Base-by-base conservation (phyloP, 2,329 filamentous ascomycete genomes). In the Calonectria henricotiae region DNA sequence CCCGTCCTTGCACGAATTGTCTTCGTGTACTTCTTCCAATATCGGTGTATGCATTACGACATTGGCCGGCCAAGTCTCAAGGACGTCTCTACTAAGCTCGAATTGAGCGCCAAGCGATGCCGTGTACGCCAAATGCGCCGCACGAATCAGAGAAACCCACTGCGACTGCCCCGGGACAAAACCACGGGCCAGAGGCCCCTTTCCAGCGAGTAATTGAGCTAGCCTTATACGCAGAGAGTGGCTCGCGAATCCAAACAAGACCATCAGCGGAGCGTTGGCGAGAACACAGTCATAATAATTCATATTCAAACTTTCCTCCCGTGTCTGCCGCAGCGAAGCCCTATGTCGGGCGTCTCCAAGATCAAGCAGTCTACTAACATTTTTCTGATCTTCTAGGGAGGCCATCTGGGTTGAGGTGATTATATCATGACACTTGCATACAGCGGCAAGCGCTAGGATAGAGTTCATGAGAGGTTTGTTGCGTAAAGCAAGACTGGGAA, bases 401-500 rank as follows among this genome's bases (percentile, higher is more conserved):
- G 49, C 64, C 4, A 54, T 8, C 1, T 6, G 0, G 0, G 72
- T 17, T 1, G 54, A 58, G 5, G 23, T 62, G 5, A 81, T 66
- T 11, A 81, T 73, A 25, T 83, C 81, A n/a, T 80, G 78, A 13
- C 80, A 83, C 70, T 82, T 82, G 70, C 83, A 83, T 1, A 82
- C 79, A 2, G 83, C 84, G 0, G 84, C 81, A 2, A 86, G 74
- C 2, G 84, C 83, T 0, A 86, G 74, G 5, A 86, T 77, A 0
- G 84, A 85, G 43, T 77, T 80, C 83, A 85, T 84, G 2, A 86
- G 79, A 1, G 81, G 78, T 12, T 78, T 79, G 68, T 80, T 82
- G 6, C 76, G 73, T 55, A 85, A 82, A 0, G 84, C 84, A 0
- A 86, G 74, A 20, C 81, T 84, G 0, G 84, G 84, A 32, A 86